A percentile compares a stretch with the other conserved stretches of the same genome.
Evolutionary conservation across 257 asterid genomes (phyloP).

Genomic region (Parsonsia alboflavescens): DNA sequence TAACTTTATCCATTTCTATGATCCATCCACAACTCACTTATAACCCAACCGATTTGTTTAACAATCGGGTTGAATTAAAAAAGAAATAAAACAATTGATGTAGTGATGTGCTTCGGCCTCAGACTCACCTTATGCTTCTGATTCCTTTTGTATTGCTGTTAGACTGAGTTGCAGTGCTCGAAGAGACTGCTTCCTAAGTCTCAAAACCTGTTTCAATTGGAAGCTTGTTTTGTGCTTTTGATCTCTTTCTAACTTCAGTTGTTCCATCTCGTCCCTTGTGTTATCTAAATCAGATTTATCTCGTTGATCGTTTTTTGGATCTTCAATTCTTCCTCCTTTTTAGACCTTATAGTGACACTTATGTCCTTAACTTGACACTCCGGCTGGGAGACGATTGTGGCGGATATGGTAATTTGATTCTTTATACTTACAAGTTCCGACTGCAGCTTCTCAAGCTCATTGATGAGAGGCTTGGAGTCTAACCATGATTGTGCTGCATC

Average conservation of each 20-base stretch:
- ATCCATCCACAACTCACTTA: too few relatives aligned
- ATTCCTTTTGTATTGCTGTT: conserved; percentile 39
- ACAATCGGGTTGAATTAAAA: too few relatives aligned
- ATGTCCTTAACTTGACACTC: conserved; percentile 16
- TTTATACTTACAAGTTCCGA: conserved; percentile 33
- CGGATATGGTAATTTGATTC: conserved; percentile 15
- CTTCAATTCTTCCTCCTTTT: conserved; percentile 41
- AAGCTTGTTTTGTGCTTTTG: conserved; percentile 34
- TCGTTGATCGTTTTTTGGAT: conserved; percentile 20
- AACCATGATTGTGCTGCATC: conserved; percentile 57
- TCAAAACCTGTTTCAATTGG: conserved; percentile 31
- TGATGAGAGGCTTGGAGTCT: conserved; percentile 58
- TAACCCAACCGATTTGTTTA: too few relatives aligned
- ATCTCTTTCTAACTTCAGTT: conserved; percentile 35
- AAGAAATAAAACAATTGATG: conserved; percentile 26
- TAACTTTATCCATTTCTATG: too few relatives aligned
- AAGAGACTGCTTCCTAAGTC: conserved; percentile 46
- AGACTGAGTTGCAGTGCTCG: conserved; percentile 43
- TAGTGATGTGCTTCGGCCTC: conserved; percentile 39
- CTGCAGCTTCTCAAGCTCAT: conserved; percentile 54
- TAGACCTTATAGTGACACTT: conserved; percentile 27
- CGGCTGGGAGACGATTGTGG: conserved; percentile 8
- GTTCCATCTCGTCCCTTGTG: conserved; percentile 42
- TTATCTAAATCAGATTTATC: conserved; percentile 34
- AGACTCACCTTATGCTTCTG: conserved; percentile 43